These are phyloP conservation scores for Colletotrichum sp. DNA, from an alignment of 2,329 filamentous ascomycete species.

Conservation along the genomic window DNA sequence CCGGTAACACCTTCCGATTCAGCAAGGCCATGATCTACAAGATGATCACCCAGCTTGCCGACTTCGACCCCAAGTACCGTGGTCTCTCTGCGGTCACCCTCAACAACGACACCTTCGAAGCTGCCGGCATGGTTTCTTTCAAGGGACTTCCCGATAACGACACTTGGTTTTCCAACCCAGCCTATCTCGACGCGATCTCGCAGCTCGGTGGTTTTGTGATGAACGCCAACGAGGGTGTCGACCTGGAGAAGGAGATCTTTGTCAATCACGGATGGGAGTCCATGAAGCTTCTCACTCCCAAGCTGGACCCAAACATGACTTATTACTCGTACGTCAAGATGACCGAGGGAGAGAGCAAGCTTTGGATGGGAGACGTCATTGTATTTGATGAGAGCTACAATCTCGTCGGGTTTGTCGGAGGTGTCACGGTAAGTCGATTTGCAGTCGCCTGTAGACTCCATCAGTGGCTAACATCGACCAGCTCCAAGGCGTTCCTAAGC, in stretches of 20 bases:
- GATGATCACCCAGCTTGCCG: conserved; percentile 60
- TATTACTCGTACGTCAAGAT: conserved; percentile 26
- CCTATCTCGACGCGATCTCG: background rate
- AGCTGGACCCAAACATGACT: conserved; percentile 44
- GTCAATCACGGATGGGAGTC: conserved; percentile 65
- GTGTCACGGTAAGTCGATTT: background rate
- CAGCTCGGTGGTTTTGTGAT: conserved; percentile 55
- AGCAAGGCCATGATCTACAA: conserved; percentile 81
- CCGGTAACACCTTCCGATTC: conserved; percentile 72
- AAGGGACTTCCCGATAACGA: background rate
- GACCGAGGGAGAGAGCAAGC: background rate
- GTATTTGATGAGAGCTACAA: background rate
- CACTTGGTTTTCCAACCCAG: background rate
- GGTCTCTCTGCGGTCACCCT: conserved; percentile 49
- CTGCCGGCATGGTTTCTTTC: background rate
- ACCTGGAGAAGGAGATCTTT: conserved; percentile 58
- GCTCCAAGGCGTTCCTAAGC: conserved; percentile 71
- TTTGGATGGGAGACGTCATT: background rate
- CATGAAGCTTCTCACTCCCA: conserved; percentile 50
- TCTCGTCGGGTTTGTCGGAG: background rate
- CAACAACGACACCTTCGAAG: background rate
- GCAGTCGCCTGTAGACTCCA: accelerated
- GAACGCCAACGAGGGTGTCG: conserved; percentile 62
- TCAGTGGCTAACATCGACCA: conserved; percentile 25
- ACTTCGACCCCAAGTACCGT: conserved; percentile 56